These are phyloP conservation scores for Colletotrichum salicis DNA, from an alignment of 2,329 filamentous ascomycete species.

Conservation along the genomic window DNA sequence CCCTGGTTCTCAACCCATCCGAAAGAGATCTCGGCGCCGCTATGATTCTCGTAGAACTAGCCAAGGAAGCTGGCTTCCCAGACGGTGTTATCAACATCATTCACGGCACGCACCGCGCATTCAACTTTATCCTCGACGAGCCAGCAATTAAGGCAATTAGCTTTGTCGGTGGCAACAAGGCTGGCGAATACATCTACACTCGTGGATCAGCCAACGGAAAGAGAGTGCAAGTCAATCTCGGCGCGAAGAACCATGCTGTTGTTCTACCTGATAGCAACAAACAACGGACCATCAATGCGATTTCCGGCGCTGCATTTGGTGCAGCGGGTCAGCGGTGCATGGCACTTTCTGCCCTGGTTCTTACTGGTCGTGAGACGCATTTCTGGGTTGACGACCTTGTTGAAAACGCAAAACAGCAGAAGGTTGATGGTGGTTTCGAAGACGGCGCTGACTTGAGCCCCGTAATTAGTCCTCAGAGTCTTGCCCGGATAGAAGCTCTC, in stretches of 20 bases:
- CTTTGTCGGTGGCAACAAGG: constrained; percentile 75
- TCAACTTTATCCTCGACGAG: constrained; percentile 76
- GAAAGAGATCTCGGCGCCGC: constrained; percentile 70
- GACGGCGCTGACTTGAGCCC: constrained; percentile 62
- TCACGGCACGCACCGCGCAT: constrained; percentile 71
- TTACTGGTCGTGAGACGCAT: not conserved
- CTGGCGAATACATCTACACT: constrained; percentile 75
- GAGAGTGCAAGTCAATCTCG: constrained; percentile 73
- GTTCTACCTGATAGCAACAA: constrained; percentile 76
- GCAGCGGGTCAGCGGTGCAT: constrained; percentile 77
- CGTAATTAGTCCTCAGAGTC: not conserved
- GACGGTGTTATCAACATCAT: constrained; percentile 74
- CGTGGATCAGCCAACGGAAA: constrained; percentile 77
- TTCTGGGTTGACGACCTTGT: not conserved
- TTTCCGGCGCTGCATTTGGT: constrained; percentile 74
- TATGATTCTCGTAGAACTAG: constrained; percentile 71
- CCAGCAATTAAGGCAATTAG: constrained; percentile 75
- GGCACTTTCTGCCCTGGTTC: constrained; percentile 60
- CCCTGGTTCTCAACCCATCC: constrained; percentile 41
- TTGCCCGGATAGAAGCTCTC: not conserved
- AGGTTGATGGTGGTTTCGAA: not conserved
- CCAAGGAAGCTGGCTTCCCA: constrained; percentile 69
- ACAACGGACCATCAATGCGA: constrained; percentile 74
- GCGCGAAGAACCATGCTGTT: constrained; percentile 77
- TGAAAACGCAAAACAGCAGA: not conserved